Conservation (phyloP, 495 filamentous ascomycete species). For the Rostrohypoxylon terebratum region DNA sequence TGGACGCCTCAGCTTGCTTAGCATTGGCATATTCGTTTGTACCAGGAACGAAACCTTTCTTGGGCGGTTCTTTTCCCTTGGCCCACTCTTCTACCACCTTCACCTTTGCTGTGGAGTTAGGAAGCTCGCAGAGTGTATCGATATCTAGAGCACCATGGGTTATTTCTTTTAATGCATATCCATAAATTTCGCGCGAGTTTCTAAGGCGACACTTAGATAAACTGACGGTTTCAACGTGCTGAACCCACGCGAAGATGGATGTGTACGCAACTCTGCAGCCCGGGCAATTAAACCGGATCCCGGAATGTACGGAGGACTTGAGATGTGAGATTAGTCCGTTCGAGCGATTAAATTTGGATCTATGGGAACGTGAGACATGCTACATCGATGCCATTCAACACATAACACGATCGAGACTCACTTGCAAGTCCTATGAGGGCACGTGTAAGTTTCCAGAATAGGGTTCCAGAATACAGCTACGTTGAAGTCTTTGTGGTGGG, state of each 20-base stretch:
- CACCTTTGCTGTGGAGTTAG: slow-evolving; percentile 46
- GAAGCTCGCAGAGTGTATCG: slow-evolving; percentile 25
- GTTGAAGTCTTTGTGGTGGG: slow-evolving; percentile 50
- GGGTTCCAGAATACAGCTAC: slow-evolving; percentile 40
- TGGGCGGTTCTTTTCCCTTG: not conserved
- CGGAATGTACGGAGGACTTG: slow-evolving; percentile 47
- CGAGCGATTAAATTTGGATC: slow-evolving; percentile 45
- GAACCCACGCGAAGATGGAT: slow-evolving; percentile 45
- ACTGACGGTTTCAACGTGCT: slow-evolving; percentile 51
- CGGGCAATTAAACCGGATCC: slow-evolving; percentile 48
- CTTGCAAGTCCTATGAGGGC: slow-evolving; percentile 56
- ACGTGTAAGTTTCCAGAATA: slow-evolving; percentile 52
- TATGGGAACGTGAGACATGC: slow-evolving; percentile 33
- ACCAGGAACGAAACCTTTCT: slow-evolving; percentile 6
- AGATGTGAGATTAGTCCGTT: slow-evolving; percentile 49
- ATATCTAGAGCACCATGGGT: slow-evolving; percentile 48
- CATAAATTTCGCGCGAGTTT: slow-evolving; percentile 21
- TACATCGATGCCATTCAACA: not conserved
- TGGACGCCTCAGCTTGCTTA: slow-evolving; percentile 12
- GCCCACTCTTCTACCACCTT: slow-evolving; percentile 30
- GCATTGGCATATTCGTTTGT: slow-evolving; percentile 6
- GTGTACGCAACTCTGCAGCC: slow-evolving; percentile 48
- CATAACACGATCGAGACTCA: slow-evolving; percentile 39
- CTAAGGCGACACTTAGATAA: slow-evolving; percentile 40
- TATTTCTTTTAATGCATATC: slow-evolving; percentile 37